Percentiles rank a stretch among this genome's conserved stretches.
Evolutionary conservation across 352 stramenopile genomes (phyloP).

Genomic region (Aphanomyces astaci): DNA sequence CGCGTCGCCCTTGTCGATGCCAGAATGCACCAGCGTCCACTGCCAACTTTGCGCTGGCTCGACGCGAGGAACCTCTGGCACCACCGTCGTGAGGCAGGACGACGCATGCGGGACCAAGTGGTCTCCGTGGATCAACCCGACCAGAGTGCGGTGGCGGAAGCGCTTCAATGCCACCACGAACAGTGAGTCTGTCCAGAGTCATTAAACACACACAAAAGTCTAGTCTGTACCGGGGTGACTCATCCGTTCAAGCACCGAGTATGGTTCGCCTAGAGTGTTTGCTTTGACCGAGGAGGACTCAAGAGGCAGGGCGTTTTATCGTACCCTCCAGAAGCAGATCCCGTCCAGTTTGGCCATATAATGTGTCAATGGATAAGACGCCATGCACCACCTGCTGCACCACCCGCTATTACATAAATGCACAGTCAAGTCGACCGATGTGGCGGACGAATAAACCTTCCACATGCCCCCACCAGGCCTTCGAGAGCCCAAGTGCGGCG

Average conservation of each 20-base stretch:
- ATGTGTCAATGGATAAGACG: constrained; percentile 44
- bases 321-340: constrained; percentile 55
- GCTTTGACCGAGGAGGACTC: background rate
- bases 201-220: background rate
- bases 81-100: background rate
- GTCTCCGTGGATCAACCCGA: constrained; percentile 5
- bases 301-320: background rate
- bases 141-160: constrained; percentile 2
- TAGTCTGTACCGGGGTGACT: constrained; percentile 34
- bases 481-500: constrained; percentile 64
- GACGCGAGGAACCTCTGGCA: background rate
- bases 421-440: background rate
- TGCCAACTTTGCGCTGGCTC: background rate
- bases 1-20: background rate
- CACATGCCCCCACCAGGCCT: constrained; percentile 49
- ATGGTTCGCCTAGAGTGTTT: constrained; percentile 9
- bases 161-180: background rate
- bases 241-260: constrained; percentile 56
- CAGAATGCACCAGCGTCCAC: background rate
- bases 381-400: constrained; percentile 62
- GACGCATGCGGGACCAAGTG: constrained; percentile 15
- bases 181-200: background rate
- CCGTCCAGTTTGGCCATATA: constrained; percentile 68
- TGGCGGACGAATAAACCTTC: constrained; percentile 36
- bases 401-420: constrained; percentile 48